Evolutionary conservation across 768 basidiomycete species (phyloP), one percentile per base, ranked within the genome.

Genomic region (Hortiboletus campestris): DNA sequence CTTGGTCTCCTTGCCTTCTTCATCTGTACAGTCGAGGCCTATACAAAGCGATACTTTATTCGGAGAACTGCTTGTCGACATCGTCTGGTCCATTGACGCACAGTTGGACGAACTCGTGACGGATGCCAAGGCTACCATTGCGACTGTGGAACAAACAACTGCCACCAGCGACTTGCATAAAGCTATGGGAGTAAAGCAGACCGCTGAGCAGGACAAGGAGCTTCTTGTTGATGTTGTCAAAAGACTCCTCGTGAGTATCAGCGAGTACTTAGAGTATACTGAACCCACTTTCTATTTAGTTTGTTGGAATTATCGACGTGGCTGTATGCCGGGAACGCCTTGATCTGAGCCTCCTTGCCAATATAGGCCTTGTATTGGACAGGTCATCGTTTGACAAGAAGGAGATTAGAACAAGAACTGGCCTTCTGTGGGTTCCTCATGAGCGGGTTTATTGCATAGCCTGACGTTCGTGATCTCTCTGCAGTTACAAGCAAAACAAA

Each of bases 401-500:
- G 68, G 89, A 91, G 66, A 84, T 92, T 40, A 78, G 90, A 61
- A 87, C 84, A 29, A 78, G 91, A 55, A 94, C 91, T 3, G 86
- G 84, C 16, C 75, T 92, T 48, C 91, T 91, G 91, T 92, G 70
- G 72, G 91, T 81, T 10, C 20, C 11, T 22, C 32, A 20, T 19
- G 17, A 38, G 6, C 0, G 25, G 25, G 13, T 39, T 11, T 44
- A 9, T 25, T 56, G 14, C 32, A 22, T 50, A 13, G 5, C 19
- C 44, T 59, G 36, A 60, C 35, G 2, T 51, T 53, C 35, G 20
- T 40, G n/a, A 8, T 53, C 39, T 43, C 29, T 49, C 42, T 50
- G n/a, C 67, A 95, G 92, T 69, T 96, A 94, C 77, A 94, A 94
- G 72, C 96, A 99, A 72, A 94, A 94, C 75, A 99, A 98, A 73